Percentiles rank a stretch among this genome's conserved stretches.
Evolutionary conservation across 768 basidiomycete genomes (phyloP).

Genomic region (Amanita jacksonii): DNA sequence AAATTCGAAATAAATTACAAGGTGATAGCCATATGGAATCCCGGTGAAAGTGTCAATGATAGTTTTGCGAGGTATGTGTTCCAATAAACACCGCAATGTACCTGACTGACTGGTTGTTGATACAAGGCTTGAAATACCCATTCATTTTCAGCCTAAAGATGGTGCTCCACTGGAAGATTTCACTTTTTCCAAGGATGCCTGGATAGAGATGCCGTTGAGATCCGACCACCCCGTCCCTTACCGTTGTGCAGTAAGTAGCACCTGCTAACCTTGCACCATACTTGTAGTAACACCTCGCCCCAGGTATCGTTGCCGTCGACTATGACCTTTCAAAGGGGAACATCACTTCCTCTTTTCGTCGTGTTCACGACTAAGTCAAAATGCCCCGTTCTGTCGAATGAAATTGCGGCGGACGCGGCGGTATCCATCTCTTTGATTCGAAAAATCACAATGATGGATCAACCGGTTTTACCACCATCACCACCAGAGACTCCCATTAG

Average conservation of each 20-base stretch:
- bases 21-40: constrained; percentile 51
- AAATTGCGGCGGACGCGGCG: constrained; percentile 64
- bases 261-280: constrained; percentile 3
- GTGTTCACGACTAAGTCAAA: constrained; percentile 60
- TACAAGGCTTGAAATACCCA: constrained; percentile 53
- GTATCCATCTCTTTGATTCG: constrained; percentile 59
- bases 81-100: constrained; percentile 8
- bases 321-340: constrained; percentile 49
- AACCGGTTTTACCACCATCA: constrained; percentile 29
- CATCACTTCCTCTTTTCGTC: constrained; percentile 62
- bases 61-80: constrained; percentile 4
- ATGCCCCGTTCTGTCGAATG: constrained; percentile 42
- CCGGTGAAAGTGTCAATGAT: constrained; percentile 31
- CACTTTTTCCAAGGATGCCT: constrained; percentile 32
- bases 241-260: constrained; percentile 50
- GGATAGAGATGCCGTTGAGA: constrained; percentile 61
- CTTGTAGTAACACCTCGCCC: constrained; percentile 6
- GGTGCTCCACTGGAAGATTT: constrained; percentile 54
- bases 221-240: constrained; percentile 56
- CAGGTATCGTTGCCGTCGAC: constrained; percentile 60
- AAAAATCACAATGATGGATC: constrained; percentile 44
- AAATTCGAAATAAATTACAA: constrained; percentile 42
- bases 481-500: constrained; percentile 40
- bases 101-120: background rate
- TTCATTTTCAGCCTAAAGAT: constrained; percentile 48